phyloP scores from a whole-genome alignment of 371 early-diverging fungal genomes.

The Basidiobolus meristosporus region DNA sequence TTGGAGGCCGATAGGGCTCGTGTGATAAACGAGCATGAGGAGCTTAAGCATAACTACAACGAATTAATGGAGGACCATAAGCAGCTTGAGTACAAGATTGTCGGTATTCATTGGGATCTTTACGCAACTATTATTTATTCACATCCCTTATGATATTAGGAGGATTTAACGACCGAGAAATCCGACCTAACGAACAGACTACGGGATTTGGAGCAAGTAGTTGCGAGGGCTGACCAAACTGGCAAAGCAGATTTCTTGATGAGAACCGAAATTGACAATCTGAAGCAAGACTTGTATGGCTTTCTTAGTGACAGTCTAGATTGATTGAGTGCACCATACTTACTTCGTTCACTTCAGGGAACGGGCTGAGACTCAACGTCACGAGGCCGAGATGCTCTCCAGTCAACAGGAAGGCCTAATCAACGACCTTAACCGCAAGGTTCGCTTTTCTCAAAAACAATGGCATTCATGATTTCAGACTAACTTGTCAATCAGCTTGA shows the following conservation, averaged over 20 bases:
- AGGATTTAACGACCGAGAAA: slow-evolving; percentile 37
- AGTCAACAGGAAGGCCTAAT: slow-evolving; percentile 33
- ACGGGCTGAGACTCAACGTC: slow-evolving; percentile 47
- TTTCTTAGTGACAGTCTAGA: slow-evolving; percentile 3
- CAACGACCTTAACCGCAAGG: slow-evolving; percentile 40
- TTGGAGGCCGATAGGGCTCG: no score
- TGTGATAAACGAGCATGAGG: background rate
- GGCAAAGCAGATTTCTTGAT: slow-evolving; percentile 71
- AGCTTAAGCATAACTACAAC: background rate
- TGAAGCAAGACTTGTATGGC: slow-evolving; percentile 59
- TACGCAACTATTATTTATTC: background rate
- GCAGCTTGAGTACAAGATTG: background rate
- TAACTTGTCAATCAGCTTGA: slow-evolving; percentile 16
- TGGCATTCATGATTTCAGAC: no score
- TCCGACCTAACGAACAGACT: slow-evolving; percentile 39
- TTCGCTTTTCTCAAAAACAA: slow-evolving; percentile 5
- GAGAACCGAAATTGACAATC: slow-evolving; percentile 66
- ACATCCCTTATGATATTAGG: slow-evolving; percentile 17
- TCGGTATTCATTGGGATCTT: background rate
- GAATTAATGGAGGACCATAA: background rate
- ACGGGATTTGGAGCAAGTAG: slow-evolving; percentile 42
- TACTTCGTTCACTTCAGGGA: background rate
- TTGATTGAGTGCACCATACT: background rate
- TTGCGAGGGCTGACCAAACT: slow-evolving; percentile 45
- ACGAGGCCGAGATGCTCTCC: slow-evolving; percentile 44